Evolutionary conservation across 495 filamentous ascomycete genomes (phyloP).

Genomic region (Articulospora tetracladia): DNA sequence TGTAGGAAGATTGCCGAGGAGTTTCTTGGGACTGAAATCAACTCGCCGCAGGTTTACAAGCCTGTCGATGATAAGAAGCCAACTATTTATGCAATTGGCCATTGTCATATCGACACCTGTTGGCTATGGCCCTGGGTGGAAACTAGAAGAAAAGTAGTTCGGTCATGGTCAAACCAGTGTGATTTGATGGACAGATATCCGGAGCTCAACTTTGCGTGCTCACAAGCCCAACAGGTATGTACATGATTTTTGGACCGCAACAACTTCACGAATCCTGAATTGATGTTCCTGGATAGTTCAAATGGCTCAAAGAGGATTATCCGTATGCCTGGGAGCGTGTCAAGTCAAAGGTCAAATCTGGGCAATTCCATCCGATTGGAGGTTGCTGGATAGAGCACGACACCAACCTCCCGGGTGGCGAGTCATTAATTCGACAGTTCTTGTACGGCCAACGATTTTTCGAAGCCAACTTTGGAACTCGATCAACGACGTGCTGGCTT

Average conservation of each 20-base stretch:
- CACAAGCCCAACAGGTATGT: constrained; percentile 96
- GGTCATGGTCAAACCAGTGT: constrained; percentile 96
- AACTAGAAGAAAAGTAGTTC: constrained; percentile 93
- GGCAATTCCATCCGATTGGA: constrained; percentile 89
- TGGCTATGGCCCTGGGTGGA: constrained; percentile 99
- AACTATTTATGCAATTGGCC: constrained; percentile 82
- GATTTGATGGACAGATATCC: constrained; percentile 91
- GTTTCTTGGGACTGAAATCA: constrained; percentile 76
- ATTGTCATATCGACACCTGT: constrained; percentile 97
- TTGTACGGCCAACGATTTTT: constrained; percentile 93
- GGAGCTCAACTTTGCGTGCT: constrained; percentile 86
- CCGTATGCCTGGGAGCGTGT: constrained; percentile 81
- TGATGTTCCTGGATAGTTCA: no score
- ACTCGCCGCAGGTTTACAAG: constrained; percentile 84
- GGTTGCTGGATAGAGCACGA: constrained; percentile 99
- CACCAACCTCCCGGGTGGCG: constrained; percentile 93
- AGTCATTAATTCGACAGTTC: constrained; percentile 94
- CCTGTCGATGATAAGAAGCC: constrained; percentile 64
- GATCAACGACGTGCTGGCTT: constrained; percentile 91
- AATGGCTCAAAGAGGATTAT: constrained; percentile 91
- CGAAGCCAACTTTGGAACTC: constrained; percentile 85
- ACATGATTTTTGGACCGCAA: no score
- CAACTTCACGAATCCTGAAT: no score
- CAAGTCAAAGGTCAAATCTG: constrained; percentile 83
- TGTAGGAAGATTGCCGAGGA: constrained; percentile 76